A percentile compares a stretch with the other conserved stretches of the same genome.
These are phyloP conservation scores for Protomyces pachydermus DNA, from an alignment of 1,139 yeast species.

Conservation along the genomic window DNA sequence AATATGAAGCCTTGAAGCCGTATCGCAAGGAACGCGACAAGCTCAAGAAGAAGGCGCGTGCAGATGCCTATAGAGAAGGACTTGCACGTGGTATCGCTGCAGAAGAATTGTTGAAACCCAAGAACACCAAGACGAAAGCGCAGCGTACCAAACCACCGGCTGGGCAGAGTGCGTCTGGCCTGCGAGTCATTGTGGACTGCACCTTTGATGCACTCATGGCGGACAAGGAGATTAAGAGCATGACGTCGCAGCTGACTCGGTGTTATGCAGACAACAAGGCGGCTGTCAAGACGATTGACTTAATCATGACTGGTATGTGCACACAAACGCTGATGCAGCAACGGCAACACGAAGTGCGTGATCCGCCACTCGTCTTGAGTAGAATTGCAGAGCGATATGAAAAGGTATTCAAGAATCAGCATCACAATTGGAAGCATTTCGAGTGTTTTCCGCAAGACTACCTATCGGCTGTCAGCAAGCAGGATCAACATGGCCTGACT, in stretches of 20 bases:
- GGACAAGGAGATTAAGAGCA: slow-evolving; percentile 66
- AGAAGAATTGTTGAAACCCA: slow-evolving; percentile 4
- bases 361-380: not conserved
- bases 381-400: slow-evolving; percentile 65
- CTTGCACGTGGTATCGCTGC: not conserved
- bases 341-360: not conserved
- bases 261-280: slow-evolving; percentile 73
- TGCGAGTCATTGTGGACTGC: slow-evolving; percentile 71
- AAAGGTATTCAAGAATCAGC: slow-evolving; percentile 51
- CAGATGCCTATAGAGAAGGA: slow-evolving; percentile 27
- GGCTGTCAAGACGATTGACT: slow-evolving; percentile 55
- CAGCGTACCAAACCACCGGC: not conserved
- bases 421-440: slow-evolving; percentile 63
- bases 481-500: slow-evolving; percentile 32
- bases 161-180: slow-evolving; percentile 29
- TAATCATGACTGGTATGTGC: slow-evolving; percentile 51
- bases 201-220: slow-evolving; percentile 86
- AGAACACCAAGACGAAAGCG: not conserved
- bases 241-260: slow-evolving; percentile 75
- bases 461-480: slow-evolving; percentile 36
- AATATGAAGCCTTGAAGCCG: slow-evolving; percentile 13
- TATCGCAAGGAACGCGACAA: slow-evolving; percentile 35
- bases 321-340: not conserved
- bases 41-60: slow-evolving; percentile 41
- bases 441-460: slow-evolving; percentile 50